A percentile compares a stretch with the other conserved stretches of the same genome.
Conservation (phyloP, 768 basidiomycete genomes). For the Russula compacta region DNA sequence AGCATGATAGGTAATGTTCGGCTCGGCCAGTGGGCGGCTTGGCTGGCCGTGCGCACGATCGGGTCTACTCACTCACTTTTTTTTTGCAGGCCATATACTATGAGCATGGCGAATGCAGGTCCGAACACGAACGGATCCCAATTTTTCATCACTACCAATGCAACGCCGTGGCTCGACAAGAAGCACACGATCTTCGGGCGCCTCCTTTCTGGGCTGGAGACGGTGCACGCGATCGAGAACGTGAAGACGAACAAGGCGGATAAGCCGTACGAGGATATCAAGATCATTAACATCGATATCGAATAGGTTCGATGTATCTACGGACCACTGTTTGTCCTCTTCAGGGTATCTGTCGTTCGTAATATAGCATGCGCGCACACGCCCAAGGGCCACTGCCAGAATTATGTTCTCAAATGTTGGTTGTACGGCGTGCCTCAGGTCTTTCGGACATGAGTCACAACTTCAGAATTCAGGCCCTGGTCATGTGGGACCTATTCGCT, state of each 20-base stretch:
- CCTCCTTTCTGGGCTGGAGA: constrained; percentile 78
- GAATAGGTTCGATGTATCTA: constrained; percentile 39
- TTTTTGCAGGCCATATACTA: constrained; percentile 70
- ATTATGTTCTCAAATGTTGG: too few species aligned
- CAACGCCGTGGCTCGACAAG: constrained; percentile 88
- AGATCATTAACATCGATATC: constrained; percentile 72
- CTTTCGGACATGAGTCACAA: background rate
- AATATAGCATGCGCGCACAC: too few species aligned
- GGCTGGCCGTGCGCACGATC: too few species aligned
- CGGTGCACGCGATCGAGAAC: constrained; percentile 87
- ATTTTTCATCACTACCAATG: constrained; percentile 96
- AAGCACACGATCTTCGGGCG: constrained; percentile 93
- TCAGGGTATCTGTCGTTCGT: too few species aligned
- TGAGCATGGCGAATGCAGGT: constrained; percentile 94
- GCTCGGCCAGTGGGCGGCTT: background rate
- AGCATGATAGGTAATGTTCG: constrained; percentile 74
- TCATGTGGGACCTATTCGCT: background rate
- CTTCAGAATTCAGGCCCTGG: background rate
- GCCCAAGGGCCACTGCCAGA: too few species aligned
- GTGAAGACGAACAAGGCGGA: constrained; percentile 77
- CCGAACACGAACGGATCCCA: constrained; percentile 89
- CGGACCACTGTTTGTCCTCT: background rate
- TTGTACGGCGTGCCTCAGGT: too few species aligned
- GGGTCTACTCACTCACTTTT: background rate
- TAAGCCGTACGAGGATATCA: constrained; percentile 91